phyloP scores from a whole-genome alignment of 192 early-diverging fungal genomes.

The Coemansia sp. region DNA sequence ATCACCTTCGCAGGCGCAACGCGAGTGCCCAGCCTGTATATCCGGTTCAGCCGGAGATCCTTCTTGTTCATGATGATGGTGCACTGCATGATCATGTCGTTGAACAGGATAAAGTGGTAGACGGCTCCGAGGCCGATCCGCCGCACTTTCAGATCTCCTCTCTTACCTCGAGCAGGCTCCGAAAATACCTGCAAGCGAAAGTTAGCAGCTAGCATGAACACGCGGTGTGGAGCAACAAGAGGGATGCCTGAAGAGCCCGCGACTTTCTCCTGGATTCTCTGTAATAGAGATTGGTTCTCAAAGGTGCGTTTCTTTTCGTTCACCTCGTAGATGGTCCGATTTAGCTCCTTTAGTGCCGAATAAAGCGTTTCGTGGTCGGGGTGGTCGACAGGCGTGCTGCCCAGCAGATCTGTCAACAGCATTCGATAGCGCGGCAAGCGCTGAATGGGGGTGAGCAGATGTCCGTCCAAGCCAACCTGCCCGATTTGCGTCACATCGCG shows the following conservation, averaged over 20 bases:
- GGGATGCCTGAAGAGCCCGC: constrained; percentile 45
- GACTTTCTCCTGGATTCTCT: constrained; percentile 61
- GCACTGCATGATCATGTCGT: constrained; percentile 68
- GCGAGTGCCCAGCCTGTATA: constrained; percentile 35
- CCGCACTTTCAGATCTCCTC: constrained; percentile 17
- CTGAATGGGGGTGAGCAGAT: constrained; percentile 89
- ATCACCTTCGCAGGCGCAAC: constrained; percentile 39
- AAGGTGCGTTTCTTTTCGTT: constrained; percentile 82
- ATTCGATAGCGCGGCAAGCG: constrained; percentile 92
- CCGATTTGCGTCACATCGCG: constrained; percentile 63
- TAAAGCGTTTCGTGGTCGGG: constrained; percentile 73
- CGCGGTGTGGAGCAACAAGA: constrained; percentile 57
- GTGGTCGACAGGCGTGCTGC: constrained; percentile 70
- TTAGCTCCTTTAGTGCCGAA: constrained; percentile 67
- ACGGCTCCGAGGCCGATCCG: constrained; percentile 37
- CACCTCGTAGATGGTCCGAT: constrained; percentile 69
- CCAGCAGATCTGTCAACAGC: constrained; percentile 80
- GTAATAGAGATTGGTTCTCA: constrained; percentile 56
- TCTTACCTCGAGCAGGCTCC: constrained; percentile 11
- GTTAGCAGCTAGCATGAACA: constrained; percentile 57
- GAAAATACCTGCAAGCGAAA: constrained; percentile 40
- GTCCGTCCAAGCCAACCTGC: constrained; percentile 82
- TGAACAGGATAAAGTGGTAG: constrained; percentile 66
- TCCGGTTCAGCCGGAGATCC: constrained; percentile 33
- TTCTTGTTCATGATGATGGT: constrained; percentile 41